Evolutionary conservation across 306 rosid genomes (phyloP).

Genomic region (Casuarina glauca): DNA sequence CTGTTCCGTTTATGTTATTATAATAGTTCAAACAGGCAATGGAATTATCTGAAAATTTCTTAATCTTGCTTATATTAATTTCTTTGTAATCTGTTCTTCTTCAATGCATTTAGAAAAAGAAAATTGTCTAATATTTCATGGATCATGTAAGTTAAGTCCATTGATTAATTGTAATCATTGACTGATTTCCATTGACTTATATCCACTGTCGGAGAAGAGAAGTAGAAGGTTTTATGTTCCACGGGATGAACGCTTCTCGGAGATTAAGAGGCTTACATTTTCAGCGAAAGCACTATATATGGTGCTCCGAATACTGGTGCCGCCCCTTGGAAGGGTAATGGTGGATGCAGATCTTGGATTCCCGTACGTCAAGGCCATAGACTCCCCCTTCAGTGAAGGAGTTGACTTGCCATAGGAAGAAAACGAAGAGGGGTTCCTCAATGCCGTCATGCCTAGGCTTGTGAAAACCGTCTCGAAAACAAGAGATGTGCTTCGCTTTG

Average conservation of each 20-base stretch:
- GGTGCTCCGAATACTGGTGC: slow-evolving; percentile 47
- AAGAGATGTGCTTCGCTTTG: slow-evolving; percentile 40
- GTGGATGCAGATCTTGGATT: slow-evolving; percentile 39
- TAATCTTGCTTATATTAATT: no score
- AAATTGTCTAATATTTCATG: no score
- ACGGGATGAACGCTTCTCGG: slow-evolving; percentile 63
- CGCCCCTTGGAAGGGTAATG: slow-evolving; percentile 26
- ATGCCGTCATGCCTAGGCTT: slow-evolving; percentile 32
- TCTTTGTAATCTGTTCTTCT: no score
- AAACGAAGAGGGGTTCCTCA: slow-evolving; percentile 6
- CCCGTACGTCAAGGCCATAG: slow-evolving; percentile 44
- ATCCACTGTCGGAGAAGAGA: slow-evolving; percentile 49
- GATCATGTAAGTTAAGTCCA: no score
- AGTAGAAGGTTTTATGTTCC: slow-evolving; percentile 55
- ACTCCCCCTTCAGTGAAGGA: slow-evolving; percentile 45
- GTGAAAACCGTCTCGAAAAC: slow-evolving; percentile 27
- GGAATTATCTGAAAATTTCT: no score
- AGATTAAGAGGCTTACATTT: slow-evolving; percentile 47
- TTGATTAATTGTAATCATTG: no score
- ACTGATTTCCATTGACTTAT: slow-evolving; percentile 18
- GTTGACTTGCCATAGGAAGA: slow-evolving; percentile 24
- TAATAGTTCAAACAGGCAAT: no score
- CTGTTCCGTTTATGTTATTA: no score
- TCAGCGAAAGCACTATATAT: slow-evolving; percentile 35
- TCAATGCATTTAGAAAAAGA: no score